phyloP scores from a whole-genome alignment of 2,329 filamentous ascomycete species.

The Dryadomyces quercivorus region DNA sequence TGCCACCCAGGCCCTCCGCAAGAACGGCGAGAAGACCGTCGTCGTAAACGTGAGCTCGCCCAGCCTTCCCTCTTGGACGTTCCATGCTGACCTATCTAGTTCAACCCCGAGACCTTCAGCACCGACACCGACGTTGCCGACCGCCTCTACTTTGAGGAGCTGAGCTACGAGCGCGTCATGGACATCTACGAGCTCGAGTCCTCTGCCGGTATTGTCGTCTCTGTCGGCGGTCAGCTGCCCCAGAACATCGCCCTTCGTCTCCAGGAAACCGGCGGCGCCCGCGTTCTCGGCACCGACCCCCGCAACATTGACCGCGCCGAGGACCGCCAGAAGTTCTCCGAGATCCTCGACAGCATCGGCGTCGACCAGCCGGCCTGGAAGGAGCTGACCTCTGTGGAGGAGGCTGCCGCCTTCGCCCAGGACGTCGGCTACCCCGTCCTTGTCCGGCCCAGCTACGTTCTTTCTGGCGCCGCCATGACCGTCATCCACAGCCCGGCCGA shows the following conservation, averaged over 20 bases:
- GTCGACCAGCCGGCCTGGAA: constrained; percentile 98
- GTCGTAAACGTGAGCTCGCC: constrained; percentile 81
- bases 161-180: constrained; percentile 96
- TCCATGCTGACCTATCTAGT: constrained; percentile 21
- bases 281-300: constrained; percentile 85
- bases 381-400: constrained; percentile 80
- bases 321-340: constrained; percentile 95
- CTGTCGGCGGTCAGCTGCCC: constrained; percentile 87
- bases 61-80: background rate
- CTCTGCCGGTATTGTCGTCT: constrained; percentile 80
- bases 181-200: constrained; percentile 94
- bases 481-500: constrained; percentile 83
- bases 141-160: constrained; percentile 90
- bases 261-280: constrained; percentile 81
- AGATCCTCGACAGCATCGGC: constrained; percentile 91
- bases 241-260: constrained; percentile 95
- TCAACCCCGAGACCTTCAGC: constrained; percentile 67
- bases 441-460: constrained; percentile 87
- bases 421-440: constrained; percentile 87
- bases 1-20: constrained; percentile 67
- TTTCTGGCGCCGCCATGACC: constrained; percentile 97
- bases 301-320: constrained; percentile 95
- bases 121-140: constrained; percentile 88
- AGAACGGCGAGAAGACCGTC: constrained; percentile 90
- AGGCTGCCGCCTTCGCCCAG: constrained; percentile 76